These are phyloP conservation scores for Phialocephala subalpina DNA, from an alignment of 2,329 filamentous ascomycete species.

Conservation along the genomic window DNA sequence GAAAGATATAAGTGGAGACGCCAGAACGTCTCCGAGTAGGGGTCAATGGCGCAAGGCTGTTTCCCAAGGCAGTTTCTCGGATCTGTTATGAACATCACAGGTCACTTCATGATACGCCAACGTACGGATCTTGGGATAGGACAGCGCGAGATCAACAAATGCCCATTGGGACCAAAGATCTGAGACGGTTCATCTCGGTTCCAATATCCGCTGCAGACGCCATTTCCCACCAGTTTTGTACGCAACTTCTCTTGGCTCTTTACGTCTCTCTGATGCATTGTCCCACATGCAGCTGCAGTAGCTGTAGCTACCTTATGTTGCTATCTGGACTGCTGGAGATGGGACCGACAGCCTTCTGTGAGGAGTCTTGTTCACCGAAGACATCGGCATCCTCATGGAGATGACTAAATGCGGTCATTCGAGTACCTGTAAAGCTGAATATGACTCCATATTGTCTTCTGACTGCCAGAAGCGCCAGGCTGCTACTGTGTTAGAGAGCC, in stretches of 20 bases:
- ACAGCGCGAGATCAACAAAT: background rate
- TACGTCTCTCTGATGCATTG: background rate
- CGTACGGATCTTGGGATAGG: slow-evolving; percentile 1
- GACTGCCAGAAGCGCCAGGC: background rate
- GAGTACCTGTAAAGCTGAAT: slow-evolving; percentile 1
- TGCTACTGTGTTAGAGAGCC: background rate
- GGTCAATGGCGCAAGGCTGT: background rate
- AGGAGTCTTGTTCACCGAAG: background rate
- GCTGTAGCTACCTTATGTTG: background rate
- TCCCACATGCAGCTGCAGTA: background rate
- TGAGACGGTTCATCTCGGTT: background rate
- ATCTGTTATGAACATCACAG: background rate
- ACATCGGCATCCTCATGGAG: background rate
- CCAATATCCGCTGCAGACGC: background rate
- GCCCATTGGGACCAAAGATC: background rate
- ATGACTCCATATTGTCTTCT: background rate
- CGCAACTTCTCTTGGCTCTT: background rate
- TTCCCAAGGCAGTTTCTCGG: background rate
- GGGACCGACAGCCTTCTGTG: slow-evolving; percentile 3
- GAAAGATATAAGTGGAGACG: background rate
- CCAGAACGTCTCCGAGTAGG: background rate
- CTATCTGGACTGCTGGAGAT: background rate
- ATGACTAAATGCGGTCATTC: background rate
- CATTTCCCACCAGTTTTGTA: background rate
- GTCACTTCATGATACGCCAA: background rate